Percentiles rank a stretch among this genome's conserved stretches.
These are phyloP conservation scores for Rubus parviflorus DNA, from an alignment of 306 rosid genomes.

Conservation along the genomic window DNA sequence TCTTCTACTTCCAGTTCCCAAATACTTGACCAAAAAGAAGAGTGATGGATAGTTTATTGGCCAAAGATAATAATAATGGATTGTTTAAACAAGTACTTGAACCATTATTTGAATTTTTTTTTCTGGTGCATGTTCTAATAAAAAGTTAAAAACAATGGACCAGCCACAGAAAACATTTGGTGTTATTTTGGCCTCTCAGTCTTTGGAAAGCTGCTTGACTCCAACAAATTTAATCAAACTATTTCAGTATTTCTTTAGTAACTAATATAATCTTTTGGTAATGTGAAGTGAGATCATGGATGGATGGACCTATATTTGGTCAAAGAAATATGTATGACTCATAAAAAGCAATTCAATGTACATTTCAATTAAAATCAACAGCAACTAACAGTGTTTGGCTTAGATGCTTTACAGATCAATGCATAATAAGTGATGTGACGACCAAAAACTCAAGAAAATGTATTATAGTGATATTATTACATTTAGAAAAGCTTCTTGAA, in stretches of 20 bases:
- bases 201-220: not conserved
- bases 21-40: not conserved
- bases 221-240: not conserved
- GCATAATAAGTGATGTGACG: not conserved
- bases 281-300: not conserved
- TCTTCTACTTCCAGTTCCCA: not conserved
- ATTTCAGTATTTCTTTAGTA: not conserved
- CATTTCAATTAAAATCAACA: not conserved
- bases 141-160: not conserved
- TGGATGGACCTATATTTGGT: constrained; percentile 1
- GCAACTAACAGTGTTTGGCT: not conserved
- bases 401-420: not conserved
- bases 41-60: not conserved
- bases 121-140: not conserved
- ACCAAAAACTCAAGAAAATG: not conserved
- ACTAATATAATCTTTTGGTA: not conserved
- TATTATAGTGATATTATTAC: not conserved
- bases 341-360: not conserved
- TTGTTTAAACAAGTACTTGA: not conserved
- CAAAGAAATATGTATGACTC: not conserved
- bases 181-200: not conserved
- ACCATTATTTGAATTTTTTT: not conserved
- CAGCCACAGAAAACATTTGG: constrained; percentile 6
- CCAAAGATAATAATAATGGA: not conserved
- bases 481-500: not conserved